A percentile compares a stretch with the other conserved stretches of the same genome.
phyloP scores from a whole-genome alignment of 192 early-diverging fungal species.

The Coemansia reversa region DNA sequence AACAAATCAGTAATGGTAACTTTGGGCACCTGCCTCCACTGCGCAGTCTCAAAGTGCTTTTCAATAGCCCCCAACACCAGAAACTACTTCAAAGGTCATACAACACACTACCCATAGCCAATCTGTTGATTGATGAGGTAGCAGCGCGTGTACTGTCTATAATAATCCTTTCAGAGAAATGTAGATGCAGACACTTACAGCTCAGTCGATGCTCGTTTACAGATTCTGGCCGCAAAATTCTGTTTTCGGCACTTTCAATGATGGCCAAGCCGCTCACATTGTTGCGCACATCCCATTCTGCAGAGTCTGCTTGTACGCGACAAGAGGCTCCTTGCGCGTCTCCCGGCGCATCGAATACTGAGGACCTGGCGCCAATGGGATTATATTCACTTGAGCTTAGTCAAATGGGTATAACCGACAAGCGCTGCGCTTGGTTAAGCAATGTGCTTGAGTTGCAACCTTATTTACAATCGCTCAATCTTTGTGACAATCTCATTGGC shows the following conservation, averaged over 20 bases:
- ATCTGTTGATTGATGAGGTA: slow-evolving; percentile 21
- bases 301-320: neutral
- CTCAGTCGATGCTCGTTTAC: slow-evolving; percentile 34
- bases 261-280: slow-evolving; percentile 14
- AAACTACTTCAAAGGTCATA: slow-evolving; percentile 15
- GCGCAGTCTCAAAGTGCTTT: slow-evolving; percentile 23
- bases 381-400: slow-evolving; percentile 22
- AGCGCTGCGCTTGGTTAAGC: slow-evolving; percentile 12
- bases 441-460: slow-evolving; percentile 24
- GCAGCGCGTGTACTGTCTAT: slow-evolving; percentile 27
- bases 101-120: slow-evolving; percentile 8
- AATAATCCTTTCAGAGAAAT: slow-evolving; percentile 29
- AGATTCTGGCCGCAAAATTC: slow-evolving; percentile 22
- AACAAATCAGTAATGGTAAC: slow-evolving; percentile 27
- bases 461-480: slow-evolving; percentile 22
- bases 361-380: slow-evolving; percentile 17
- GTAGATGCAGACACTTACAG: slow-evolving; percentile 22
- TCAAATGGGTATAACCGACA: slow-evolving; percentile 23
- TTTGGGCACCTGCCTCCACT: slow-evolving; percentile 34
- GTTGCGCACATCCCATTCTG: neutral
- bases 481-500: slow-evolving; percentile 29
- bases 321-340: neutral
- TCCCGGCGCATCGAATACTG: neutral
- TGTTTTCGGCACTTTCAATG: slow-evolving; percentile 35
- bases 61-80: slow-evolving; percentile 13